Conservation (phyloP, 257 asterid species). For the Penstemon davidsonii region DNA sequence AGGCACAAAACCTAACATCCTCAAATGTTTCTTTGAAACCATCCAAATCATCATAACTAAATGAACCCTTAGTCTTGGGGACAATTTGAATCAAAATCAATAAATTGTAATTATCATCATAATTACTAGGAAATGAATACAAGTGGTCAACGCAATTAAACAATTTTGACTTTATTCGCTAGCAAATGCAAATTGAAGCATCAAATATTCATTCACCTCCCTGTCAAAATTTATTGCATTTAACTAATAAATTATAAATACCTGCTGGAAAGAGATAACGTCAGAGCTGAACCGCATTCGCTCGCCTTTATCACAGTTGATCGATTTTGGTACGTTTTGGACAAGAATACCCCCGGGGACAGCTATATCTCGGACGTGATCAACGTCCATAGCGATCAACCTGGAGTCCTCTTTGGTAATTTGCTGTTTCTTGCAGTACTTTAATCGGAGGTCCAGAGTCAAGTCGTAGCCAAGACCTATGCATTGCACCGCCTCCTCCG, state of each 20-base stretch:
- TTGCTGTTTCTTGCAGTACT: conserved; percentile 29
- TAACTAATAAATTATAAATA: not conserved
- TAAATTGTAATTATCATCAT: no score
- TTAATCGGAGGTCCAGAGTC: conserved; percentile 31
- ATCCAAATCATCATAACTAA: no score
- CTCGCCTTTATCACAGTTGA: conserved; percentile 42
- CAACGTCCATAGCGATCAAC: conserved; percentile 30
- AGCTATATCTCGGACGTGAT: conserved; percentile 32
- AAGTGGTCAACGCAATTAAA: no score
- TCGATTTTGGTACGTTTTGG: conserved; percentile 33
- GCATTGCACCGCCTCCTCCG: conserved; percentile 3
- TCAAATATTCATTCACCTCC: no score
- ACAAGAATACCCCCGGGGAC: conserved; percentile 38
- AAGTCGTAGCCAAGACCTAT: conserved; percentile 13
- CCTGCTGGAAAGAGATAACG: conserved; percentile 40
- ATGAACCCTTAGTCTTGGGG: no score
- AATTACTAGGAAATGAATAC: no score
- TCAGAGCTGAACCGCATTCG: conserved; percentile 39
- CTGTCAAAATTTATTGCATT: no score
- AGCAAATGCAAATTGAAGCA: no score
- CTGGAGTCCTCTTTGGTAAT: not conserved
- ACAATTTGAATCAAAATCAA: no score
- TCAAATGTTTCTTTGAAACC: no score
- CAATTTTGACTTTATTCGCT: no score
- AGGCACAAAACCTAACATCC: no score